Evolutionary conservation across 495 filamentous ascomycete genomes (phyloP), one percentile per base, ranked within the genome.

Genomic region (Penicillium canescens): DNA sequence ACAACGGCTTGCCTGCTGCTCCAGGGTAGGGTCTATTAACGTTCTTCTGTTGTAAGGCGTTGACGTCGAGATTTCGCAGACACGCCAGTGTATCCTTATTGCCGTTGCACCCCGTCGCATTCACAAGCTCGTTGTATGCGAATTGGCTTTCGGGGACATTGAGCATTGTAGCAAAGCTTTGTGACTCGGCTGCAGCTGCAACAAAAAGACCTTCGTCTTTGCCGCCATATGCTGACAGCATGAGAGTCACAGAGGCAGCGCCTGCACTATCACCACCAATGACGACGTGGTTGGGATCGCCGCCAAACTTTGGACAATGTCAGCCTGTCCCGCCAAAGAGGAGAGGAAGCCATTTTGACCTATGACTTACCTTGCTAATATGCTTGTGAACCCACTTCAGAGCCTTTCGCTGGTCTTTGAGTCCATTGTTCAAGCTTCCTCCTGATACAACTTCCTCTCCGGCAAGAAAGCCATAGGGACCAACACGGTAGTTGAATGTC

Each of bases 401-500:
- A 12, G 83, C 75, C 54, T 82, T 77, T 43, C 84, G 72, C 64
- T 91, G 87, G 65, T 92, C 89, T 40, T 84, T 78, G 42, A 93
- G 63, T 0, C 89, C 89, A 56, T 81, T 86, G 59, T 93, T 92
- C 20, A 89, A 59, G 56, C 81, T 81, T 6, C 61, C 72, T 3
- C 77, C 77, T 40, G 76, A 60, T 39, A 74, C 62, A 6, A 91
- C 70, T 50, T 86, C 77, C 16, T 81, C 63, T 44, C 84, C 80
- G 1, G 88, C 86, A 0, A 92, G 73, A 54, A 91, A 91, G 0
- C 89, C 89, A 67, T 82, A 88, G 0, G 86, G 75, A 0, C 89
- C 88, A 12, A 92, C 87, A 6, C 89, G 83, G 56, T 91, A 91
- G 62, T 91, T 92, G 72, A 92, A 86, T 52, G 81, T 87, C 12